These are phyloP conservation scores for Penicillium palitans DNA, from an alignment of 2,329 filamentous ascomycete species.

Conservation along the genomic window DNA sequence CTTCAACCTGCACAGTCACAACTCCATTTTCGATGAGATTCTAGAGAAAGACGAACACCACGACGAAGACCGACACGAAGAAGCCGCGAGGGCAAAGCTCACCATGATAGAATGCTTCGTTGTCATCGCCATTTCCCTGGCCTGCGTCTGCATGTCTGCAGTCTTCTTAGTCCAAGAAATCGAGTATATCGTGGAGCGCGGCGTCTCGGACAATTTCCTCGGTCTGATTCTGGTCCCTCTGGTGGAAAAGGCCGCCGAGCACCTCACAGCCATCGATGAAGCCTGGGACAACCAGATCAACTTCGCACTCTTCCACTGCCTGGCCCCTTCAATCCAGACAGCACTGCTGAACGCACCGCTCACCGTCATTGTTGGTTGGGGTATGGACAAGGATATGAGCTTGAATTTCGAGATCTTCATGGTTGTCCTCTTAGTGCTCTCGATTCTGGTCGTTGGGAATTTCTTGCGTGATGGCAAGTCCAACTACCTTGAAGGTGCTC, in stretches of 20 bases:
- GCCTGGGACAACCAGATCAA: constrained; percentile 72
- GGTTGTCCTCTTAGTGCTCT: constrained; percentile 74
- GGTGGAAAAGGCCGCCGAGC: constrained; percentile 84
- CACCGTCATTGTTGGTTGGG: constrained; percentile 81
- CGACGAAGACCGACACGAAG: constrained; percentile 64
- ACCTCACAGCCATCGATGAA: constrained; percentile 80
- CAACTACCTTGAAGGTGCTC: constrained; percentile 83
- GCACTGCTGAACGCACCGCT: constrained; percentile 84
- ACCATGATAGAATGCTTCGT: constrained; percentile 72
- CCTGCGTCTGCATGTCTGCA: constrained; percentile 71
- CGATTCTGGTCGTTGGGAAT: constrained; percentile 82
- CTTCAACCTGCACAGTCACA: constrained; percentile 76
- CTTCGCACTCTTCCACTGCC: constrained; percentile 79
- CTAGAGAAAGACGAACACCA: constrained; percentile 69
- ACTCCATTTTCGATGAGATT: constrained; percentile 73
- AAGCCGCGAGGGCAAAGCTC: constrained; percentile 64
- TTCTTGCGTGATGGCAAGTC: constrained; percentile 86
- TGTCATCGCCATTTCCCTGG: constrained; percentile 63
- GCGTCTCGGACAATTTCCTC: constrained; percentile 60
- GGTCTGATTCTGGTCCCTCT: constrained; percentile 75
- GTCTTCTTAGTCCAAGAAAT: constrained; percentile 74
- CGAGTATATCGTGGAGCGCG: constrained; percentile 57
- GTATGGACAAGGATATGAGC: constrained; percentile 67
- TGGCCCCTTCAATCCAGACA: constrained; percentile 85
- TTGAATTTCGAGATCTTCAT: constrained; percentile 88